Conservation (phyloP, 2,329 filamentous ascomycete species). For the Fusarium luffae region DNA sequence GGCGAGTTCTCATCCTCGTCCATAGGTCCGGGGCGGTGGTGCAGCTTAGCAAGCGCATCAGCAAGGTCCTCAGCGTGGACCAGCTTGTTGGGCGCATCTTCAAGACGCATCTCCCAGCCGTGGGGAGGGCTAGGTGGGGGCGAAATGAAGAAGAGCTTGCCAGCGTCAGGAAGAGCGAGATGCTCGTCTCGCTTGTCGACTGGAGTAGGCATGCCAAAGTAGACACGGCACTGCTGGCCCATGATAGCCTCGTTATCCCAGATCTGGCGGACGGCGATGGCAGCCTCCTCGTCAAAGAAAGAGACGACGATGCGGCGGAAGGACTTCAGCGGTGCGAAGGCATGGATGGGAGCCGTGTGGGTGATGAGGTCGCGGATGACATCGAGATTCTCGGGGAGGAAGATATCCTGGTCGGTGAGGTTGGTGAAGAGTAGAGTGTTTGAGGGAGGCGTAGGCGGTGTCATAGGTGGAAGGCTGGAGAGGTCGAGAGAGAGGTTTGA, state of each 20-base stretch:
- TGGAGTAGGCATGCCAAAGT: conserved; percentile 73
- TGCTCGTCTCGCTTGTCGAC: conserved; percentile 66
- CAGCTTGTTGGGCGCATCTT: conserved; percentile 76
- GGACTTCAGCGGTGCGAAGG: conserved; percentile 83
- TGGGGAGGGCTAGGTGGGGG: conserved; percentile 75
- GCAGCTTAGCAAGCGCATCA: conserved; percentile 71
- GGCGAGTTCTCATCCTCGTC: conserved; percentile 51
- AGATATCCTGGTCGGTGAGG: conserved; percentile 77
- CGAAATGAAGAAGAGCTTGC: conserved; percentile 79
- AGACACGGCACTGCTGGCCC: conserved; percentile 75
- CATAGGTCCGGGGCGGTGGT: conserved; percentile 58
- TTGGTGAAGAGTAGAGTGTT: conserved; percentile 90
- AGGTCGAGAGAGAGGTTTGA: conserved; percentile 76
- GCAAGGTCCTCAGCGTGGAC: conserved; percentile 77
- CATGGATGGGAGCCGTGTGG: conserved; percentile 76
- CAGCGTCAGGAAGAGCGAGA: conserved; percentile 73
- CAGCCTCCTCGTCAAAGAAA: conserved; percentile 76
- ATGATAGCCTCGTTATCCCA: conserved; percentile 81
- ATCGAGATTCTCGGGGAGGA: conserved; percentile 77
- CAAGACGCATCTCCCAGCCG: conserved; percentile 74
- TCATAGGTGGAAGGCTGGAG: conserved; percentile 75
- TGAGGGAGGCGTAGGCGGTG: conserved; percentile 77
- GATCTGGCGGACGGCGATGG: conserved; percentile 75
- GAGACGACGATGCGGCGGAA: conserved; percentile 85
- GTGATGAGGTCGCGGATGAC: conserved; percentile 78